Percentiles rank a stretch among this genome's conserved stretches.
These are phyloP conservation scores for Puya raimondii DNA, from an alignment of 176 grass and related monocot species.

Conservation along the genomic window DNA sequence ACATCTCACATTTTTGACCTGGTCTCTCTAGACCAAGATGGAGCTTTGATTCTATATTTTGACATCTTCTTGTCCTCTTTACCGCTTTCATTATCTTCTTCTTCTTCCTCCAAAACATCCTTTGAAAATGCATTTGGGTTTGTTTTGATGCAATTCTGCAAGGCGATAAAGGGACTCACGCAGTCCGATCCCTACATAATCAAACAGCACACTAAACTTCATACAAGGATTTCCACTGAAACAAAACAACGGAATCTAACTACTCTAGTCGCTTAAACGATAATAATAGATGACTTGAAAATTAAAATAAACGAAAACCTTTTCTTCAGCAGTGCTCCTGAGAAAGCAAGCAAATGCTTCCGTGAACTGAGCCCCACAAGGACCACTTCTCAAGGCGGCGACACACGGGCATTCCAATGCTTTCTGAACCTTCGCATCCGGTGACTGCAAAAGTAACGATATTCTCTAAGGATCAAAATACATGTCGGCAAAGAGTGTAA, in stretches of 20 bases:
- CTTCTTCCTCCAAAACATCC: slow-evolving; percentile 68
- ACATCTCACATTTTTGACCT: slow-evolving; percentile 51
- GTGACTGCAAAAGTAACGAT: slow-evolving; percentile 41
- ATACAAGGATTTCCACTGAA: background rate
- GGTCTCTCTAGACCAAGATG: slow-evolving; percentile 78
- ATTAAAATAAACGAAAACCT: slow-evolving; percentile 29
- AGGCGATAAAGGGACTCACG: slow-evolving; percentile 59
- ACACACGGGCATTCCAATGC: slow-evolving; percentile 84
- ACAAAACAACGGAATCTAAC: background rate
- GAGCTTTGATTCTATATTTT: slow-evolving; percentile 53
- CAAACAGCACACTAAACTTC: background rate
- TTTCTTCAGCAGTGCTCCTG: slow-evolving; percentile 74
- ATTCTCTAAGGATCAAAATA: background rate
- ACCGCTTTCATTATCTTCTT: slow-evolving; percentile 34
- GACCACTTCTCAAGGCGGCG: slow-evolving; percentile 82
- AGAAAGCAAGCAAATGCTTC: slow-evolving; percentile 88
- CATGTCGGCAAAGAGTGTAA: background rate
- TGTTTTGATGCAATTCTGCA: slow-evolving; percentile 86
- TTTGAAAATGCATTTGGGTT: slow-evolving; percentile 87
- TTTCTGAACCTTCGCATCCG: slow-evolving; percentile 72
- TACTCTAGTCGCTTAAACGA: background rate
- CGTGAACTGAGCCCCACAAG: slow-evolving; percentile 67
- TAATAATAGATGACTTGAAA: background rate
- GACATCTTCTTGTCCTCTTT: slow-evolving; percentile 27
- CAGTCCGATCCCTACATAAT: slow-evolving; percentile 84